Percentiles rank a stretch among this genome's conserved stretches.
Conservation (phyloP, 495 filamentous ascomycete genomes). For the Penicillium daleae region DNA sequence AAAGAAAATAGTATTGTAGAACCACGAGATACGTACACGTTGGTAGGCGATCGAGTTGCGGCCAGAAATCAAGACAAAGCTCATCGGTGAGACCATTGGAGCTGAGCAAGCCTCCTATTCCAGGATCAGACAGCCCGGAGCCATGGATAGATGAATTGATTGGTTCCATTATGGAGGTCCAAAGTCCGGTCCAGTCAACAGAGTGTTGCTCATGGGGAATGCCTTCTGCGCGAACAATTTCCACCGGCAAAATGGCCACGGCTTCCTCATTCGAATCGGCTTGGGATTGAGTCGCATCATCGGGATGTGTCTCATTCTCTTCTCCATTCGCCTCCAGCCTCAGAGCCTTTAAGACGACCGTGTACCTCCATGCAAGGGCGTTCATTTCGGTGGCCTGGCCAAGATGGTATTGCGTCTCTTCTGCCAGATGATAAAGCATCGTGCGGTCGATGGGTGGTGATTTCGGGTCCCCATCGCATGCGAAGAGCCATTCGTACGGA, state of each 20-base stretch:
- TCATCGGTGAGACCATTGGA: slow-evolving; percentile 26
- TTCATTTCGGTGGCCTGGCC: not conserved
- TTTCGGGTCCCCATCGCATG: not conserved
- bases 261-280: not conserved
- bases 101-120: slow-evolving; percentile 27
- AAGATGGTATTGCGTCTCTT: not conserved
- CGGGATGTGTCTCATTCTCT: not conserved
- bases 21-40: not conserved
- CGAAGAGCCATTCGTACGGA: not conserved
- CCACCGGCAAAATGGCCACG: not conserved
- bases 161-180: not conserved
- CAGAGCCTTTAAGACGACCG: not conserved
- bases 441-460: not conserved
- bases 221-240: not conserved
- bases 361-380: not conserved
- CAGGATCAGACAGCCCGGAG: slow-evolving; percentile 11
- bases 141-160: not conserved
- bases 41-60: slow-evolving; percentile 35
- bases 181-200: not conserved
- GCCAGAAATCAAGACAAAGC: slow-evolving; percentile 34
- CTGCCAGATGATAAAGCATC: not conserved
- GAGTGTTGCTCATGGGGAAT: not conserved
- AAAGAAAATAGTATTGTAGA: not conserved
- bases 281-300: not conserved
- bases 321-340: not conserved